Conservation (phyloP, 208 protist species). For the Trichomonas tenax region DNA sequence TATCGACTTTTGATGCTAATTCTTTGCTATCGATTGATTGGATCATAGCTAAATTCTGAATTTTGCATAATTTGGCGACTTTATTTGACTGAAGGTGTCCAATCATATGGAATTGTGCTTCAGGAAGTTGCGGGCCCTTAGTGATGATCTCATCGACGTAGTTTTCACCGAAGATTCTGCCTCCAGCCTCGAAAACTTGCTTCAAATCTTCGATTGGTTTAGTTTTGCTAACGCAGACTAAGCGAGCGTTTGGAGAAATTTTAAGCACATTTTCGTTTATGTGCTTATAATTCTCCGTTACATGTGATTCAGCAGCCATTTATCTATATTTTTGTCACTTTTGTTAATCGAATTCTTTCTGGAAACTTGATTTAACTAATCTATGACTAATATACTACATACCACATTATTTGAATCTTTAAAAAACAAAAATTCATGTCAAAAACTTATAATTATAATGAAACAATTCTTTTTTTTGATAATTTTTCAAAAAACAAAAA, state of each 20-base stretch:
- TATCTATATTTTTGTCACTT: too few species aligned
- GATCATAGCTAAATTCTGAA: conserved; percentile 32
- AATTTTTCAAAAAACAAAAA: too few species aligned
- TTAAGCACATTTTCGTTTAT: not conserved
- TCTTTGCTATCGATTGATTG: not conserved
- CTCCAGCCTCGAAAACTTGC: conserved; percentile 36
- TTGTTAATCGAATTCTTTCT: too few species aligned
- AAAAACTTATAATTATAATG: too few species aligned
- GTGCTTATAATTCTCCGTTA: not conserved
- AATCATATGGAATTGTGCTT: conserved; percentile 52
- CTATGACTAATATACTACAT: too few species aligned
- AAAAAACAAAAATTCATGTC: too few species aligned
- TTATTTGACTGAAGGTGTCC: conserved; percentile 52
- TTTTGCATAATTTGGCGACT: conserved; percentile 19
- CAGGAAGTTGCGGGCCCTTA: conserved; percentile 39
- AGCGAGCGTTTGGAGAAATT: not conserved
- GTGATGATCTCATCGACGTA: conserved; percentile 49
- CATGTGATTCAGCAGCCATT: not conserved
- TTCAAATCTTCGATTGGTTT: conserved; percentile 40
- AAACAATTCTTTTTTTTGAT: too few species aligned
- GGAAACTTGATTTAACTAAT: too few species aligned
- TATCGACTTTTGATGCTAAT: not conserved
- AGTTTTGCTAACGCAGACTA: conserved; percentile 48
- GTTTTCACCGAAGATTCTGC: conserved; percentile 50
- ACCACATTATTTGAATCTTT: too few species aligned